Evolutionary conservation across 2,329 filamentous ascomycete genomes (phyloP), one percentile per base, ranked within the genome.

Genomic region (Chaetothyriales sp.): DNA sequence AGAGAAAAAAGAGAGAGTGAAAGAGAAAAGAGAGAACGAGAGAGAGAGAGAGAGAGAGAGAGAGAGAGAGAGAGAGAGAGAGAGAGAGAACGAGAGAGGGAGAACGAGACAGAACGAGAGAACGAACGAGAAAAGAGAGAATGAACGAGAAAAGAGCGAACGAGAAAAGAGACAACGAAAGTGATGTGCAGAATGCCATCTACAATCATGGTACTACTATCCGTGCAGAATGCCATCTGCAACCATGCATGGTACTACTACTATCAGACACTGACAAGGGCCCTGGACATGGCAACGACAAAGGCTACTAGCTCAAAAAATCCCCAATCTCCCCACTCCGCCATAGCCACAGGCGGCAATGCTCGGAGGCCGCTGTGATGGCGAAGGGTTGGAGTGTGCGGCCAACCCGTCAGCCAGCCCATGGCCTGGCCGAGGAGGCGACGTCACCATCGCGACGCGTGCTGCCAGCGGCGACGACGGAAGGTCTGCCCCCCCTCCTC

Each of bases 401-500:
- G 50, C 9, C 46, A 47, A 9, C 18, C 46, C 29, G 18, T 49
- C 46, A 9, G 50, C 29, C 5, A 46, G 37, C 2, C 15, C 28
- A 10, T 18, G 18, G 22, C n/a, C n/a, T 44, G 45, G 18, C 6
- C 46, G 18, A 8, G 43, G 29, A 48, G 50, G 50, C 18, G 66
- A 63, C 18, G 63, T 62, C 58, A 67, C 65, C 29, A 67, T 55
- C 20, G 61, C 57, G 48, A 63, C 64, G 45, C 62, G 62, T 25
- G 50, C 47, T 9, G 28, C 40, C 19, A 44, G 28, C 13, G 50
- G 50, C 10, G 50, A 51, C 5, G 44, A 46, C 9, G 33, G 33
- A 40, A 40, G 33, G 33, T 40, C 33, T 40, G 33, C 4, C 10
- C 33, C 33, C 15, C 33, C 33, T 40, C 29, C 29, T 40, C 33